phyloP scores from a whole-genome alignment of 176 grass and related monocot genomes.

The Carex kokanica region DNA sequence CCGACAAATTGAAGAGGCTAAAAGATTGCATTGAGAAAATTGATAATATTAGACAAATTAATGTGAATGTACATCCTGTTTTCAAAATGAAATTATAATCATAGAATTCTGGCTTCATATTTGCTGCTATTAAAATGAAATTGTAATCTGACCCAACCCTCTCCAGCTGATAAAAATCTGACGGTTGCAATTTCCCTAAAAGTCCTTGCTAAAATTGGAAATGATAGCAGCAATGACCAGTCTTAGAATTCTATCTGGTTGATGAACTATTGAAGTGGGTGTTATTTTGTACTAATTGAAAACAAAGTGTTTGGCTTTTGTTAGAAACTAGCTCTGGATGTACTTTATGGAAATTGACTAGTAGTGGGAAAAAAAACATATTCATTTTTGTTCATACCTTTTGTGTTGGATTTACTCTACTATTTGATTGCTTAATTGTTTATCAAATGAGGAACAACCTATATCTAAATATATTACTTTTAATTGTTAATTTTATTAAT shows the following conservation, averaged over 20 bases:
- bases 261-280: neutral
- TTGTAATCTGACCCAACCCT: neutral
- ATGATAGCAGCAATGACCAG: neutral
- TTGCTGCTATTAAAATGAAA: neutral
- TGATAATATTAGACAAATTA: neutral
- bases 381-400: neutral
- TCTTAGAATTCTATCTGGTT: neutral
- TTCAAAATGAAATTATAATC: conserved; percentile 10
- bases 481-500: neutral
- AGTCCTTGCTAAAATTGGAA: neutral
- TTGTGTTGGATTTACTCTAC: neutral
- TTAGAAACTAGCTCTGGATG: neutral
- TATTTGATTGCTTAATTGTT: neutral
- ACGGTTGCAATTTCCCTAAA: neutral
- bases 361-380: neutral
- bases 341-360: neutral
- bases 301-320: neutral
- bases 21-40: neutral
- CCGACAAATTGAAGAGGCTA: neutral
- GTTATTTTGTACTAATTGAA: neutral
- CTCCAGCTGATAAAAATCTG: neutral
- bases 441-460: neutral
- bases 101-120: neutral
- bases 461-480: neutral
- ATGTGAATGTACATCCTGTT: neutral